Percentiles rank a stretch among this genome's conserved stretches.
Conservation (phyloP, 2,329 filamentous ascomycete species). For the Alternaria sp. region DNA sequence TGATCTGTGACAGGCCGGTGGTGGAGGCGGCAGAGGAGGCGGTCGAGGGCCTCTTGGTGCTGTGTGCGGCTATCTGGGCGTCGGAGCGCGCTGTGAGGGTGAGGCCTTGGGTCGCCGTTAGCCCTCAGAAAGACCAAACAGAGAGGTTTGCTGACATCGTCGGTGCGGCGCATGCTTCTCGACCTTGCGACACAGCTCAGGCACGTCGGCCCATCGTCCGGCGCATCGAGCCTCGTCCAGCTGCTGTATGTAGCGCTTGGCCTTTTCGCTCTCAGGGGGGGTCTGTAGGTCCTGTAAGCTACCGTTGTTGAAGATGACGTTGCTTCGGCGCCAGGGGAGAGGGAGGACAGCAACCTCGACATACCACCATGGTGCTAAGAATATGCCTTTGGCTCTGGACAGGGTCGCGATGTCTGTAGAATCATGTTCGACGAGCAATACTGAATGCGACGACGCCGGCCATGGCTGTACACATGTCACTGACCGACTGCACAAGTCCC, state of each 20-base stretch:
- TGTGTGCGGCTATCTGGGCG: constrained; percentile 54
- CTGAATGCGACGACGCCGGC: constrained; percentile 24
- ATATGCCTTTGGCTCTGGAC: constrained; percentile 37
- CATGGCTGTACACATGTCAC: constrained; percentile 30
- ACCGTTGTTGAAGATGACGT: constrained; percentile 38
- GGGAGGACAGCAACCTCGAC: constrained; percentile 15
- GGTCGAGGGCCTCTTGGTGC: constrained; percentile 50
- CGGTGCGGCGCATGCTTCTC: constrained; percentile 89
- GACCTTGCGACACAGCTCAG: constrained; percentile 89
- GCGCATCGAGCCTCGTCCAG: constrained; percentile 88
- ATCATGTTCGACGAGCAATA: constrained; percentile 42
- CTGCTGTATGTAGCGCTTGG: constrained; percentile 77
- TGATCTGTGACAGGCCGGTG: constrained; percentile 39
- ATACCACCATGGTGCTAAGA: constrained; percentile 45
- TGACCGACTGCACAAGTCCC: constrained; percentile 21
- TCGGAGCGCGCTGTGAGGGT: constrained; percentile 56
- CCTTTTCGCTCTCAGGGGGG: constrained; percentile 71
- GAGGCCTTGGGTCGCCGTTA: constrained; percentile 48
- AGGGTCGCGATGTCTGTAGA: constrained; percentile 22
- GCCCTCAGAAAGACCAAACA: constrained; percentile 11
- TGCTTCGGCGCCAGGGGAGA: constrained; percentile 9
- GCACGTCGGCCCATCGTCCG: constrained; percentile 83
- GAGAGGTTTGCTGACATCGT: constrained; percentile 68
- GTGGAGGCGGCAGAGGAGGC: constrained; percentile 47
- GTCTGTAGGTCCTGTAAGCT: constrained; percentile 47